Conservation (phyloP, 2,329 filamentous ascomycete genomes). For the Xylaria sp. region DNA sequence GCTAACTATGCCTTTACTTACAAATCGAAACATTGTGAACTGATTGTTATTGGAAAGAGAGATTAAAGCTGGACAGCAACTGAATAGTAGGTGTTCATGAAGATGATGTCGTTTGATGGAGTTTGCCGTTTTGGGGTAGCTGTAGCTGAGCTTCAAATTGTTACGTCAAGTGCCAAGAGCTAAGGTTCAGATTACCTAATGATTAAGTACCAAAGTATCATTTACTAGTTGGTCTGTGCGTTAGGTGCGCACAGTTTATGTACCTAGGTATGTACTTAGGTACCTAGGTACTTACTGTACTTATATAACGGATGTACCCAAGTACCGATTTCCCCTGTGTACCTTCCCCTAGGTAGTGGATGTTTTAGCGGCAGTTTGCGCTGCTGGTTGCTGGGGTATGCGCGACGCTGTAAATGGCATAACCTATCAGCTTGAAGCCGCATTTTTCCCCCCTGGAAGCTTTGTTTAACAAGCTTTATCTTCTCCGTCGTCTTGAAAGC, state of each 20-base stretch:
- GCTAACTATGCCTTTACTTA: conserved; percentile 20
- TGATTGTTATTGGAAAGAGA: not conserved
- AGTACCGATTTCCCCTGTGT: no score
- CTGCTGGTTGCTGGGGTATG: conserved; percentile 22
- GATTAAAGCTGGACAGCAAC: not conserved
- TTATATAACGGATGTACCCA: no score
- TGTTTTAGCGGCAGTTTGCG: not conserved
- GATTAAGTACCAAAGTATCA: not conserved
- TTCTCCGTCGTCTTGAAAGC: not conserved
- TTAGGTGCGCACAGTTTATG: no score
- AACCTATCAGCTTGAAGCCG: conserved; percentile 1
- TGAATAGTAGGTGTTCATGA: not conserved
- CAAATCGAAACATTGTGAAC: conserved; percentile 40
- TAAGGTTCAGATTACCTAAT: not conserved
- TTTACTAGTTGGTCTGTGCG: no score
- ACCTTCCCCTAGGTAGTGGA: not conserved
- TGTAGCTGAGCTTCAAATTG: conserved; percentile 8
- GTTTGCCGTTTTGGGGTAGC: conserved; percentile 41
- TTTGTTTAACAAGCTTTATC: not conserved
- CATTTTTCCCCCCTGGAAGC: not conserved
- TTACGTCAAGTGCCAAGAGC: not conserved
- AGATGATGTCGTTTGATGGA: conserved; percentile 24
- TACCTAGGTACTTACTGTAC: conserved; percentile 2
- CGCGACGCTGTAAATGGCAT: not conserved
- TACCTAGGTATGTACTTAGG: not conserved